Conservation (phyloP, 495 filamentous ascomycete genomes). For the Penicillium paxilli region DNA sequence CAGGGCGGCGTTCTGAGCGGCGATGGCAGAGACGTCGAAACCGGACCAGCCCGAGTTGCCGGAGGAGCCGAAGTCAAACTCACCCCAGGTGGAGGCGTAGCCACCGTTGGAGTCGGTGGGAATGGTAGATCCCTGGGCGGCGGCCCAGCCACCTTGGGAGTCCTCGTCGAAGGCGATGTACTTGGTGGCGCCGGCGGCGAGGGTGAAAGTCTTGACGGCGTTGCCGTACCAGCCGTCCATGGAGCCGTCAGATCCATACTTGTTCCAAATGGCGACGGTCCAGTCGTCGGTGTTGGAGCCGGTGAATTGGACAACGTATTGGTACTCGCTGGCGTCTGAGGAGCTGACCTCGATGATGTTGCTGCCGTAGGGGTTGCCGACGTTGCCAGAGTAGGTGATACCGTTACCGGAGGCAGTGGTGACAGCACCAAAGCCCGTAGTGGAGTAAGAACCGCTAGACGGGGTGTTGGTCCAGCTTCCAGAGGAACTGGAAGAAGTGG, state of each 20-base stretch:
- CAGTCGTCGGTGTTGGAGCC: constrained; percentile 39
- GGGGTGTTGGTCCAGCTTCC: constrained; percentile 23
- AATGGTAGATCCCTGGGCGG: constrained; percentile 29
- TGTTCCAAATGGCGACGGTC: constrained; percentile 55
- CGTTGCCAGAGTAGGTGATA: constrained; percentile 46
- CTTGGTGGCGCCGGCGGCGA: constrained; percentile 40
- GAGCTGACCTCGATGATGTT: constrained; percentile 49
- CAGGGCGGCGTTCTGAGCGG: constrained; percentile 32
- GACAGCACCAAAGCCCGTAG: constrained; percentile 30
- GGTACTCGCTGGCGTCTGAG: constrained; percentile 34
- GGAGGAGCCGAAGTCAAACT: constrained; percentile 41
- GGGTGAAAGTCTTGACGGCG: constrained; percentile 40
- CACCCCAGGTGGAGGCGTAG: constrained; percentile 46
- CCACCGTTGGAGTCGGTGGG: constrained; percentile 33
- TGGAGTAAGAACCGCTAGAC: constrained; percentile 23
- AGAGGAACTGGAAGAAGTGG: constrained; percentile 7
- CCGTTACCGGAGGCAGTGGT: constrained; percentile 29
- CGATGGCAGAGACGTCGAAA: constrained; percentile 44
- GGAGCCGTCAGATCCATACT: constrained; percentile 40
- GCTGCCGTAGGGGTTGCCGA: constrained; percentile 51
- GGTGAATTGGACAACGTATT: constrained; percentile 48
- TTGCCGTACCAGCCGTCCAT: constrained; percentile 42
- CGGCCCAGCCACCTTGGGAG: constrained; percentile 41
- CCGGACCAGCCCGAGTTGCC: constrained; percentile 41
- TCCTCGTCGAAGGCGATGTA: constrained; percentile 51